Evolutionary conservation across 2,329 filamentous ascomycete genomes (phyloP).

Genomic region (Colletotrichum paranaense): DNA sequence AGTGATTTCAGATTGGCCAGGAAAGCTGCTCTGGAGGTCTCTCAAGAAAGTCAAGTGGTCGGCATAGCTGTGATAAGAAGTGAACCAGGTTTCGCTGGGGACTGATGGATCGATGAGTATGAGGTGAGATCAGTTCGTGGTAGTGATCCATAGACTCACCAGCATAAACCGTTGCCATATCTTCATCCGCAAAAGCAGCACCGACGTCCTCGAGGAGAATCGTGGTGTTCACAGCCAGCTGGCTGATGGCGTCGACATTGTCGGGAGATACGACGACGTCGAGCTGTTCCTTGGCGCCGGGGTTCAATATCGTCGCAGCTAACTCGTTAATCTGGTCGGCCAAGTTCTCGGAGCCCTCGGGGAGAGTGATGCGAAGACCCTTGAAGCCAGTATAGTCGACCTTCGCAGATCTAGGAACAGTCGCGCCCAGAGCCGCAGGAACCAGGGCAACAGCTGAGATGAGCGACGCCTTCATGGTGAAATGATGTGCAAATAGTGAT

Average conservation of each 20-base stretch:
- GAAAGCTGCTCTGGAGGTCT: constrained; percentile 54
- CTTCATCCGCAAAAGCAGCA: constrained; percentile 44
- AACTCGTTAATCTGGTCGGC: constrained; percentile 31
- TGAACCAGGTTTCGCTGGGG: constrained; percentile 57
- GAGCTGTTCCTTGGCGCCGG: constrained; percentile 30
- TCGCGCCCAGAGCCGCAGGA: constrained; percentile 2
- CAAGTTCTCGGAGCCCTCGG: constrained; percentile 8
- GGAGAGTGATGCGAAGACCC: constrained; percentile 25
- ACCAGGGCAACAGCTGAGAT: constrained; percentile 2
- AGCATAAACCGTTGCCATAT: constrained; percentile 24
- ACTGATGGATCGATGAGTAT: not conserved
- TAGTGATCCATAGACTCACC: constrained; percentile 8
- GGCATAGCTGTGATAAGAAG: constrained; percentile 62
- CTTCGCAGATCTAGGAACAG: constrained; percentile 15
- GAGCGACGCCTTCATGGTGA: constrained; percentile 27
- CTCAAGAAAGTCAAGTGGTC: constrained; percentile 61
- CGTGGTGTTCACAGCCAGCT: constrained; percentile 43
- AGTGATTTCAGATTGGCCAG: constrained; percentile 60
- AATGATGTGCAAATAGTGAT: too few relatives aligned
- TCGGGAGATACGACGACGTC: constrained; percentile 47
- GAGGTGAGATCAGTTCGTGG: not conserved
- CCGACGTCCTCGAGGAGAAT: constrained; percentile 45
- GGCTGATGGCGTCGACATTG: constrained; percentile 43
- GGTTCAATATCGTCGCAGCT: constrained; percentile 7
- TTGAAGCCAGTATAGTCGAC: constrained; percentile 35